Conservation (phyloP, 768 basidiomycete species). For the Pulveroboletus sp. region DNA sequence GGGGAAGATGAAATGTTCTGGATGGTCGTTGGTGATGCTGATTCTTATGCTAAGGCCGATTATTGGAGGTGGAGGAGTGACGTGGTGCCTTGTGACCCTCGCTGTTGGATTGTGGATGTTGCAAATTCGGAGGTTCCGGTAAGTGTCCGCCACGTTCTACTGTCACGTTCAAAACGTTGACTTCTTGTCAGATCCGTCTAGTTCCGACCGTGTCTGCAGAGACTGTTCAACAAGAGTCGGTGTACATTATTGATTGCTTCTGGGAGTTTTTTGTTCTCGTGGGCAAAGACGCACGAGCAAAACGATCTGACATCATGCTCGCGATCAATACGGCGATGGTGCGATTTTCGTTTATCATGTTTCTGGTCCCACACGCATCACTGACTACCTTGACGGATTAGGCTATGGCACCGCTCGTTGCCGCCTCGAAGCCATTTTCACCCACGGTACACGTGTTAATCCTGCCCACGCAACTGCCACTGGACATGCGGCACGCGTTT, state of each 20-base stretch:
- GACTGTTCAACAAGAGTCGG: slow-evolving; percentile 37
- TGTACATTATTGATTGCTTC: slow-evolving; percentile 70
- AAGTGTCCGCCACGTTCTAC: slow-evolving; percentile 18
- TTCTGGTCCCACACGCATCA: neutral
- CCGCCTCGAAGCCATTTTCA: slow-evolving; percentile 57
- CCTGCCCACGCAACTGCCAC: slow-evolving; percentile 70
- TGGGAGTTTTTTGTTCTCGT: slow-evolving; percentile 82
- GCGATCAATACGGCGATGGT: slow-evolving; percentile 62
- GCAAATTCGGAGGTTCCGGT: slow-evolving; percentile 38
- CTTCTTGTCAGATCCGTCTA: slow-evolving; percentile 40
- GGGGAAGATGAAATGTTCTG: too few species aligned
- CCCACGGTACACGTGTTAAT: slow-evolving; percentile 75
- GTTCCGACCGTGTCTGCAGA: slow-evolving; percentile 45
- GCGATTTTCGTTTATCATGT: slow-evolving; percentile 7
- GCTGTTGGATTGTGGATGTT: slow-evolving; percentile 59
- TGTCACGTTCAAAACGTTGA: slow-evolving; percentile 2
- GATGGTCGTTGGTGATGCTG: slow-evolving; percentile 77
- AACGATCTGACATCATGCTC: slow-evolving; percentile 57
- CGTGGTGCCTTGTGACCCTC: slow-evolving; percentile 42
- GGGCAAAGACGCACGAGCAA: slow-evolving; percentile 60
- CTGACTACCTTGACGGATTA: slow-evolving; percentile 24
- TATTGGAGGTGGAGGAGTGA: slow-evolving; percentile 75
- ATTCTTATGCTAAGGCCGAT: slow-evolving; percentile 68
- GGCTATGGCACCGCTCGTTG: slow-evolving; percentile 53
- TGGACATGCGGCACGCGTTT: slow-evolving; percentile 64